Evolutionary conservation across 331 rosid species (phyloP).

Genomic region (Malus hybrid): DNA sequence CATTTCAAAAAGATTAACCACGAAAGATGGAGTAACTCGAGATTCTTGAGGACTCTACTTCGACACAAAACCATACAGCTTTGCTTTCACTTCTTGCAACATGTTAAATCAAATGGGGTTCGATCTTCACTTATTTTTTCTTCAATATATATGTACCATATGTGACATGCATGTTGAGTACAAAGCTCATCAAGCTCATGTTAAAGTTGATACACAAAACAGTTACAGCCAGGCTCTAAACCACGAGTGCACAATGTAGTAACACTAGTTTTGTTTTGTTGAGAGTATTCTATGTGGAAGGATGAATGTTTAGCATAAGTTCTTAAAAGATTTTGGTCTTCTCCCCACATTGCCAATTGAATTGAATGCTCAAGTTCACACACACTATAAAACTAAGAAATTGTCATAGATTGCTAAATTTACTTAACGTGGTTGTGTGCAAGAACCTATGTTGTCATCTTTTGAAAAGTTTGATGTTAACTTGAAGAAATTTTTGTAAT

Average conservation of each 20-base stretch:
- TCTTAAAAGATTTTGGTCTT: no score
- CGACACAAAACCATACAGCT: constrained; percentile 22
- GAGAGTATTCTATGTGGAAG: no score
- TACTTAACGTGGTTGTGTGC: constrained; percentile 12
- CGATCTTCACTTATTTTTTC: background rate
- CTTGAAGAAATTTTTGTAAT: constrained; percentile 27
- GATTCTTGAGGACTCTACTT: constrained; percentile 1
- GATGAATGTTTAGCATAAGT: no score
- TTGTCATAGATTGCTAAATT: no score
- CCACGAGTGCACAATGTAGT: no score
- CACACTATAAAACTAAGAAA: no score
- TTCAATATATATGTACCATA: background rate
- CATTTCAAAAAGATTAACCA: constrained; percentile 7
- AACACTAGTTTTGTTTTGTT: no score
- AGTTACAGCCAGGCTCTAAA: no score
- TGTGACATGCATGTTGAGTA: background rate
- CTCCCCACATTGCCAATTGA: no score
- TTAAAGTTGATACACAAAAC: background rate
- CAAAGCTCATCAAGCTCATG: no score
- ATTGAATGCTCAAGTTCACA: no score
- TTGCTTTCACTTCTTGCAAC: background rate
- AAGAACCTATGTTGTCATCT: constrained; percentile 63
- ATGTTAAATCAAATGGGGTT: no score
- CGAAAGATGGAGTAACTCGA: background rate
- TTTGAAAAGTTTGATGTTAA: constrained; percentile 42